Evolutionary conservation across 1,284 basidiomycete genomes (phyloP).

Genomic region (Testicularia cyperi): DNA sequence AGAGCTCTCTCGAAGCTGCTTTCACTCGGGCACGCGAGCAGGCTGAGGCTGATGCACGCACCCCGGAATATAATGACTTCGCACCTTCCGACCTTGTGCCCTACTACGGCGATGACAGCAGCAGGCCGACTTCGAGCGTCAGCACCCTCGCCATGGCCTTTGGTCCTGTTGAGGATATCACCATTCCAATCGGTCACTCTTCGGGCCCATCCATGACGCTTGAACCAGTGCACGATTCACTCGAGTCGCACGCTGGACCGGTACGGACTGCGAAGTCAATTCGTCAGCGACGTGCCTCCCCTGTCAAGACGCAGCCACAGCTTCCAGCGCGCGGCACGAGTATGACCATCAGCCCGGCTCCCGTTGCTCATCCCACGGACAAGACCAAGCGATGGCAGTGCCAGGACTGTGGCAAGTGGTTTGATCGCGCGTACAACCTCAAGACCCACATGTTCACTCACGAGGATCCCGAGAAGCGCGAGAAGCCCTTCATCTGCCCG

Average conservation of each 20-base stretch:
- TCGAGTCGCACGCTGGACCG: conserved; percentile 18
- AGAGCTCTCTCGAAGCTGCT: conserved; percentile 13
- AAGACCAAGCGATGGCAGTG: conserved; percentile 46
- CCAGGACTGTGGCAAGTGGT: conserved; percentile 41
- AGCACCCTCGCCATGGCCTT: conserved; percentile 30
- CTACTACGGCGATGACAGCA: conserved; percentile 19
- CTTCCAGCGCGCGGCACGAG: conserved; percentile 1
- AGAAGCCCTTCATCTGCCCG: conserved; percentile 42
- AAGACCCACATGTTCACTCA: conserved; percentile 48
- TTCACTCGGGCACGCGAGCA: conserved; percentile 6
- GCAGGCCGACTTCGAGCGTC: conserved; percentile 6
- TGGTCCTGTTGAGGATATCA: too few species aligned
- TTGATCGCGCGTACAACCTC: conserved; percentile 53
- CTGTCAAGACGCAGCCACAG: conserved; percentile 5
- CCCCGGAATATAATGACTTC: background rate
- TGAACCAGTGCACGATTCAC: too few species aligned
- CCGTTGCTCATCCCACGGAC: conserved; percentile 19
- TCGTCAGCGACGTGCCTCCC: conserved; percentile 24
- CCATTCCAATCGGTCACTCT: too few species aligned
- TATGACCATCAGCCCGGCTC: conserved; percentile 9
- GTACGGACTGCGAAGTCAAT: conserved; percentile 8
- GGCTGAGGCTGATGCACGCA: conserved; percentile 1
- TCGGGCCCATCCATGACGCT: too few species aligned
- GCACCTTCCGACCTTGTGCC: conserved; percentile 14
- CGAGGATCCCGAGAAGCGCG: conserved; percentile 34